Percentiles rank a stretch among this genome's conserved stretches.
Conservation (phyloP, 2,329 filamentous ascomycete genomes). For the Metarhizium album region DNA sequence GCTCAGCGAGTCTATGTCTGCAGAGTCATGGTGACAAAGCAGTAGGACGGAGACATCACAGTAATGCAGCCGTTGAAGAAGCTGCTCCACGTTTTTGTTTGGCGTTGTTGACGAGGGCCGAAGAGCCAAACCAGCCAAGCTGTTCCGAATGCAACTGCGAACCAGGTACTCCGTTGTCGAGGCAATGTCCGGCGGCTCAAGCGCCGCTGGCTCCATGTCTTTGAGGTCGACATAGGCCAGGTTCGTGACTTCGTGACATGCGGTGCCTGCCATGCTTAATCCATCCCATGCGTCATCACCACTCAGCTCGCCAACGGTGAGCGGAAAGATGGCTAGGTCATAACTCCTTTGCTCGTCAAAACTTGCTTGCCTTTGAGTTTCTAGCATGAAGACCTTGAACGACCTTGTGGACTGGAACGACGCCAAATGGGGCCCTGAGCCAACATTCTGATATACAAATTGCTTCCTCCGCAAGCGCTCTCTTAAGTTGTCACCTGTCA, state of each 20-base stretch:
- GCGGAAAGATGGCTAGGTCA: background rate
- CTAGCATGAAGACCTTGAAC: background rate
- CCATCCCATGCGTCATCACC: background rate
- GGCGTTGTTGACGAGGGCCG: conserved; percentile 4
- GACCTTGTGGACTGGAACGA: background rate
- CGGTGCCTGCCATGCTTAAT: background rate
- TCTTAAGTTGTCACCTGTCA: background rate
- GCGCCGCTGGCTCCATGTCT: background rate
- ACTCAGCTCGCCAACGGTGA: background rate
- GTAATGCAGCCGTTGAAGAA: conserved; percentile 5
- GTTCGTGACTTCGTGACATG: background rate
- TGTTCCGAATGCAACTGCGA: background rate
- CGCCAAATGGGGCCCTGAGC: background rate
- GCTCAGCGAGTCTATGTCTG: conserved; percentile 14
- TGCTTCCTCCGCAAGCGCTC: background rate
- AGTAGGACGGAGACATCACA: conserved; percentile 11
- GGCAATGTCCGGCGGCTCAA: background rate
- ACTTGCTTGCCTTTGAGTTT: background rate
- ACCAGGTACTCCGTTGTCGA: background rate
- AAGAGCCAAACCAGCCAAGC: background rate
- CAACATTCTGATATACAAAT: background rate
- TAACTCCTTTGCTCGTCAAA: background rate
- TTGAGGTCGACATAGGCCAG: conserved; percentile 2
- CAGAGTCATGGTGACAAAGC: conserved; percentile 13
- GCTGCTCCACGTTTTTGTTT: background rate